These are phyloP conservation scores for Flammula alnicola DNA, from an alignment of 1,284 basidiomycete genomes.

Conservation along the genomic window DNA sequence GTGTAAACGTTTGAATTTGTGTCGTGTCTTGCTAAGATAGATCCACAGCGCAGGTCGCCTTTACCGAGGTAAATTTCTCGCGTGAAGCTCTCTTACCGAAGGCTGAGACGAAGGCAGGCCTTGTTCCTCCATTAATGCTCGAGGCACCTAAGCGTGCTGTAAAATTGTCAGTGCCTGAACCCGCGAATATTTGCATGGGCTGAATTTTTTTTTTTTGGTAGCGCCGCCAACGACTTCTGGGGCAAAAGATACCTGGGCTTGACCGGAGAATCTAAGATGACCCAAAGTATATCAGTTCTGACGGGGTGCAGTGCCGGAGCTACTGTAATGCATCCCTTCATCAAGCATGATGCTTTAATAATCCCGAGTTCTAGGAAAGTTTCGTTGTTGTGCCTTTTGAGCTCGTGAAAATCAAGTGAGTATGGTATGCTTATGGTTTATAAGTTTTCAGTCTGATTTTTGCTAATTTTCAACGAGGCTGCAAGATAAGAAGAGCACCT, in stretches of 20 bases:
- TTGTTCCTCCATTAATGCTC: conserved; percentile 91
- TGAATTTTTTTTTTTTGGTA: conserved; percentile 30
- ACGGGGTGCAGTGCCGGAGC: conserved; percentile 96
- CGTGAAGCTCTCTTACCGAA: neutral
- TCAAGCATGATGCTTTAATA: neutral
- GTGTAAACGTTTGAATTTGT: conserved; percentile 27
- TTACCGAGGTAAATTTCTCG: conserved; percentile 73
- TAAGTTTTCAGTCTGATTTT: neutral
- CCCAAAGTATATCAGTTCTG: conserved; percentile 81
- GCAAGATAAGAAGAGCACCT: conserved; percentile 91
- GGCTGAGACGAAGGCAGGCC: conserved; percentile 50
- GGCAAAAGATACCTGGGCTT: conserved; percentile 72
- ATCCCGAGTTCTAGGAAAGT: conserved; percentile 60
- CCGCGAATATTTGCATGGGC: conserved; percentile 11
- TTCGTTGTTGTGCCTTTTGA: conserved; percentile 95
- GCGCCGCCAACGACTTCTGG: conserved; percentile 94
- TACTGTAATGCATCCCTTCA: conserved; percentile 50
- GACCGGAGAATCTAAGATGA: conserved; percentile 84
- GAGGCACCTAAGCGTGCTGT: conserved; percentile 98
- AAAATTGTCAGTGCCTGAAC: conserved; percentile 81
- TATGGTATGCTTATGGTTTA: no score
- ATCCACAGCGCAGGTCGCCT: conserved; percentile 72
- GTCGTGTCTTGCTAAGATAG: conserved; percentile 9
- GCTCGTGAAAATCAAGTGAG: conserved; percentile 91
- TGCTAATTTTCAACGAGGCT: conserved; percentile 51